Evolutionary conservation across 106 monocot species (phyloP), one percentile per base, ranked within the genome.

Genomic region (Apostasia ramifera): DNA sequence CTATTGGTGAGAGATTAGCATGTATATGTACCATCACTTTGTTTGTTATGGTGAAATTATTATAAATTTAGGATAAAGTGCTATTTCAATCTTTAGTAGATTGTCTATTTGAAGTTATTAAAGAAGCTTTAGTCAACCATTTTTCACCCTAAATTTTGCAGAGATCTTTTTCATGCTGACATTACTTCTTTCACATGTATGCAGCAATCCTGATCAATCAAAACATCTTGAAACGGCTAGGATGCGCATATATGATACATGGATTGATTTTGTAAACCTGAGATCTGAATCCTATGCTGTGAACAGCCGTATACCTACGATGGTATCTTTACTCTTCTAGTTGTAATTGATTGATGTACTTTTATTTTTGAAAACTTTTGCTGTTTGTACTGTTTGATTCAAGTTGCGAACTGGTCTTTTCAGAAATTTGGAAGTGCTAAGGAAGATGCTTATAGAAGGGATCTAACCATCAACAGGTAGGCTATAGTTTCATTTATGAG

Each of bases 191-290:
- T 3, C 50, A 41, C 67, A n/a, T 57, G 53, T 56, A 2, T 80
- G 74, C 80, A 93, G 98, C 74, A 98, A 98, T 67, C 98, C 98
- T 9, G 93, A 98, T 70, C 98, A 98, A 40, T 98, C 98, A 41
- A 98, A 98, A 69, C 98, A 98, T 72, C 77, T 98, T 77, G 98
- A 98, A 81, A 98, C 98, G 1, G 98, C 98, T 68, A 87, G 85
- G 80, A 98, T 98, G 93, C 80, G 83, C 15, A 81, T 98, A 73
- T 88, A 79, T 72, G 87, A 82, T 69, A 87, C 57, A 8, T 87
- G 93, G 89, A 88, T 98, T 42, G 98, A 98, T 78, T 98, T 98
- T 78, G 98, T 98, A 39, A 98, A 98, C 81, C 77, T 98, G 80
- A 87, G 98, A 74, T 98, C 98, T 67, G 98, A 98, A 85, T 88